Evolutionary conservation across 73 alveolate species (phyloP).

Genomic region (Symbiodinium pilosum): DNA sequence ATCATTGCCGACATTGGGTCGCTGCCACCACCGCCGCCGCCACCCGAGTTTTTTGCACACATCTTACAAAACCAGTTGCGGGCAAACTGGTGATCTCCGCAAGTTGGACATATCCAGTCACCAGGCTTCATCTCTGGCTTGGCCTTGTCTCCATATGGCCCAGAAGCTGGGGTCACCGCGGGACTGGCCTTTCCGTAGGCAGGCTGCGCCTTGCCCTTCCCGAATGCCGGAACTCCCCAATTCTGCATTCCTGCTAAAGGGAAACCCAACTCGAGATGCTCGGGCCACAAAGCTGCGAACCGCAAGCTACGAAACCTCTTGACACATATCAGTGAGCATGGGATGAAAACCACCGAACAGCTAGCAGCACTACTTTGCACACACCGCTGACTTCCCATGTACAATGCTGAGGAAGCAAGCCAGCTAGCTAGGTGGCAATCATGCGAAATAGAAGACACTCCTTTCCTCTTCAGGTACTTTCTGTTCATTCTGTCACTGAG

Average conservation of each 20-base stretch:
- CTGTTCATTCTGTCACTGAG: too few relatives aligned
- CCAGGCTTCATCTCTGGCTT: background rate
- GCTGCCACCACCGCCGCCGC: background rate
- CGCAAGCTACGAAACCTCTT: too few relatives aligned
- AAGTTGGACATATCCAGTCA: background rate
- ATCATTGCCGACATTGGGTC: constrained; percentile 16
- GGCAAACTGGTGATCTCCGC: constrained; percentile 15
- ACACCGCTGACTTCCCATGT: too few relatives aligned
- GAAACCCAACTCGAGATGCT: background rate
- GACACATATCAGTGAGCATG: too few relatives aligned
- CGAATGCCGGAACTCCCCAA: background rate
- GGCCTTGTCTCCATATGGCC: background rate
- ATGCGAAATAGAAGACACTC: too few relatives aligned
- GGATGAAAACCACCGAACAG: too few relatives aligned
- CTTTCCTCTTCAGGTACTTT: too few relatives aligned
- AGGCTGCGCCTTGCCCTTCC: background rate
- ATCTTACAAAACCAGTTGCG: background rate
- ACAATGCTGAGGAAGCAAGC: too few relatives aligned
- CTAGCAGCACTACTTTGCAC: too few relatives aligned
- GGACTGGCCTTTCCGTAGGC: background rate
- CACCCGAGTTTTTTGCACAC: background rate
- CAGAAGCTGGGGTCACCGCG: background rate
- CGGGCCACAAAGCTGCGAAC: background rate
- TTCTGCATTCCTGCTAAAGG: background rate
- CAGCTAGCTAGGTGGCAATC: too few relatives aligned